Percentiles rank a stretch among this genome's conserved stretches.
phyloP scores from a whole-genome alignment of 805 yeast species.

The Lipomyces yamanashiensis region DNA sequence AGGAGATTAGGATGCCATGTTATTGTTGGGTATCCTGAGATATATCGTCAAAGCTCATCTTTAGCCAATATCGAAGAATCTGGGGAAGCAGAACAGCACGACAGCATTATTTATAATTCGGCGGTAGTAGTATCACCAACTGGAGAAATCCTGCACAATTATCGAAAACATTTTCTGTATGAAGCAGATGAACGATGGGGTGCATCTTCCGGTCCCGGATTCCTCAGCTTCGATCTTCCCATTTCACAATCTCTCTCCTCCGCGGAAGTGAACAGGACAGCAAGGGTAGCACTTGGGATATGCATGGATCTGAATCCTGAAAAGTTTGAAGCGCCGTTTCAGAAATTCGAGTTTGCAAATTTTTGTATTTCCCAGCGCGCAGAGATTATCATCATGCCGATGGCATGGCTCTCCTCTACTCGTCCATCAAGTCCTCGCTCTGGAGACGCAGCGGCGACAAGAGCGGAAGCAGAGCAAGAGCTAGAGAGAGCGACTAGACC shows the following conservation, averaged over 20 bases:
- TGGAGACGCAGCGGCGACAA: not conserved
- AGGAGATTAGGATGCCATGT: constrained; percentile 30
- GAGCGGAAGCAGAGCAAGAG: not conserved
- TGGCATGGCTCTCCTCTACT: constrained; percentile 72
- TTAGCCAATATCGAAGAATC: not conserved
- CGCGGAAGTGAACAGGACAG: not conserved
- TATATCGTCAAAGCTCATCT: not conserved
- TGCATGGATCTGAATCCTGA: constrained; percentile 95
- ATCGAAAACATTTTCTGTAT: constrained; percentile 76
- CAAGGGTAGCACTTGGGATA: constrained; percentile 71
- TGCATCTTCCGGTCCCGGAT: constrained; percentile 70
- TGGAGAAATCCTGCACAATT: constrained; percentile 66
- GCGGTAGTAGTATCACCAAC: constrained; percentile 64
- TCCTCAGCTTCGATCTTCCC: constrained; percentile 54
- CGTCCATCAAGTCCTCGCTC: constrained; percentile 23
- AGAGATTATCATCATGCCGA: constrained; percentile 71
- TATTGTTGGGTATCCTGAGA: constrained; percentile 83
- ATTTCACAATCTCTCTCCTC: not conserved
- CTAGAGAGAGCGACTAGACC: constrained; percentile 43
- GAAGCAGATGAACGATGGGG: constrained; percentile 85
- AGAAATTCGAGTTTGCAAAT: constrained; percentile 69
- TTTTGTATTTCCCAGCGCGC: constrained; percentile 55
- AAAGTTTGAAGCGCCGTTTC: constrained; percentile 79
- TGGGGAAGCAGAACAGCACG: not conserved
- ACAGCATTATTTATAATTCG: constrained; percentile 61